Conservation (phyloP, 345 rosid species). For the Syzygium aromaticum region DNA sequence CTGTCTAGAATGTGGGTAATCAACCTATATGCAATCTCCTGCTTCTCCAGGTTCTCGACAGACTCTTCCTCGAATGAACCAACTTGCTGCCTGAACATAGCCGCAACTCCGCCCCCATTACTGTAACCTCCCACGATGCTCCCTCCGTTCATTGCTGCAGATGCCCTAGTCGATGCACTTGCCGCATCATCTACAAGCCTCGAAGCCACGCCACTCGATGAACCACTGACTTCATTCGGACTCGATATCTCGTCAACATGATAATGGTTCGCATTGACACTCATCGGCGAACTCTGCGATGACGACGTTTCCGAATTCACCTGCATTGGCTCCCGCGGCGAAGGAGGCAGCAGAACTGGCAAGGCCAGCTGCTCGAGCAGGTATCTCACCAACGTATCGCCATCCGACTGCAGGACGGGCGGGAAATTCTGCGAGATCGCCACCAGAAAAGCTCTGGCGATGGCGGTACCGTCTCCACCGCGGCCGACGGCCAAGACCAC, state of each 20-base stretch:
- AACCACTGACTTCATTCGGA: conserved; percentile 46
- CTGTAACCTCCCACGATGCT: conserved; percentile 49
- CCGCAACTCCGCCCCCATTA: conserved; percentile 39
- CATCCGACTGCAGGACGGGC: conserved; percentile 58
- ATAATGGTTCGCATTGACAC: conserved; percentile 18
- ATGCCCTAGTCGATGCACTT: conserved; percentile 27
- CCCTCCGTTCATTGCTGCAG: conserved; percentile 48
- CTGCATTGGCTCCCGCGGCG: conserved; percentile 35
- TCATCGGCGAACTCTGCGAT: conserved; percentile 56
- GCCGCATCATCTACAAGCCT: neutral
- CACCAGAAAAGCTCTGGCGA: conserved; percentile 55
- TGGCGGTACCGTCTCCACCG: conserved; percentile 28
- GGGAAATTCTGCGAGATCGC: conserved; percentile 67
- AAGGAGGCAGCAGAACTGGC: conserved; percentile 20
- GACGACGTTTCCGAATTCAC: conserved; percentile 51
- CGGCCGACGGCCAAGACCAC: conserved; percentile 33
- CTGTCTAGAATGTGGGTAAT: conserved; percentile 61
- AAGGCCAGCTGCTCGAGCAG: conserved; percentile 57
- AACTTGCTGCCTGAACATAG: conserved; percentile 48
- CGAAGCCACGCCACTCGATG: conserved; percentile 3
- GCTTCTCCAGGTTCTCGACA: conserved; percentile 85
- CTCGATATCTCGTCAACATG: conserved; percentile 35
- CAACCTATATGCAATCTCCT: conserved; percentile 78
- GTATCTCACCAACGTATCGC: conserved; percentile 48
- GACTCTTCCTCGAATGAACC: conserved; percentile 83